Evolutionary conservation across 108 stramenopile species (phyloP).

Genomic region (Cyclotella kingstonii): DNA sequence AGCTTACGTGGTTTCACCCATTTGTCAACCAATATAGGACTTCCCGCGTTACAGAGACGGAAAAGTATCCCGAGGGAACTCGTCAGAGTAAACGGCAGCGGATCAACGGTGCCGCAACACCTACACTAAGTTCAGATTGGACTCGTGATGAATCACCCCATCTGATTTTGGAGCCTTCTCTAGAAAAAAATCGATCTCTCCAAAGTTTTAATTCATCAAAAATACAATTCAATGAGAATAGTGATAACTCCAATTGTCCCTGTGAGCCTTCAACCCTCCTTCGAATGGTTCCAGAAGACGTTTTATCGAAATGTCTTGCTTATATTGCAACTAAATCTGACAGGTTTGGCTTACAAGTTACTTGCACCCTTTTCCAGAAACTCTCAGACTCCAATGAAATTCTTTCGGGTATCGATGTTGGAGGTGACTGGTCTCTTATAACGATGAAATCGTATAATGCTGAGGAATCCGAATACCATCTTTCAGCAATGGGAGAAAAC

Average conservation of each 20-base stretch:
- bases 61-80: neutral
- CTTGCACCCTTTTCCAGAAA: slow-evolving; percentile 54
- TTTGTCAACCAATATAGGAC: neutral
- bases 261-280: slow-evolving; percentile 12
- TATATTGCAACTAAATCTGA: slow-evolving; percentile 58
- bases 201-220: neutral
- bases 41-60: neutral
- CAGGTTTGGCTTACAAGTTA: slow-evolving; percentile 59
- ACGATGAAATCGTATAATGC: neutral
- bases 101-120: slow-evolving; percentile 4
- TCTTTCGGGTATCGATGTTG: slow-evolving; percentile 53
- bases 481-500: neutral
- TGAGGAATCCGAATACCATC: neutral
- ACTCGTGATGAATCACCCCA: slow-evolving; percentile 11
- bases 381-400: slow-evolving; percentile 62
- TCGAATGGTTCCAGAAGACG: slow-evolving; percentile 17
- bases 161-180: slow-evolving; percentile 1
- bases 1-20: slow-evolving; percentile 16
- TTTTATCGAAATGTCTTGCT: slow-evolving; percentile 44
- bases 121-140: slow-evolving; percentile 9
- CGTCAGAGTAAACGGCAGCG: slow-evolving; percentile 15
- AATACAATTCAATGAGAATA: neutral
- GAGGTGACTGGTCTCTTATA: slow-evolving; percentile 49
- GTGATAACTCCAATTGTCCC: neutral
- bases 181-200: neutral